phyloP scores from a whole-genome alignment of 805 yeast genomes.

The Candida coquimbonensis region DNA sequence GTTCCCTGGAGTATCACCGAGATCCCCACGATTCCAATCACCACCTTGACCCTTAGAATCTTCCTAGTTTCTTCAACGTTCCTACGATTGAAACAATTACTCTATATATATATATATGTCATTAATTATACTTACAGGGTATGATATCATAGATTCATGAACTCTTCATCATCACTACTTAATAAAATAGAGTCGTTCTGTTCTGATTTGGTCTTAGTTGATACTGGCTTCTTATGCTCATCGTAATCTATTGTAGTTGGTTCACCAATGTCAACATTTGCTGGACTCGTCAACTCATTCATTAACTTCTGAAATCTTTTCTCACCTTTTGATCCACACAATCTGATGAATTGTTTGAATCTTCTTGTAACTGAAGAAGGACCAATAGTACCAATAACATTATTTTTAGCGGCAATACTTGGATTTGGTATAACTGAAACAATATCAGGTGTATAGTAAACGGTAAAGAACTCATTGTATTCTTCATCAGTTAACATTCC shows the following conservation, averaged over 20 bases:
- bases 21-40: too few species aligned
- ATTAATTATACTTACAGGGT: not conserved
- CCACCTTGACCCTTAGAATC: too few species aligned
- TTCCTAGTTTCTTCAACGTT: too few species aligned
- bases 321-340: constrained; percentile 5
- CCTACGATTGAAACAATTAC: too few species aligned
- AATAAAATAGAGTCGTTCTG: not conserved
- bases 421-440: constrained; percentile 10
- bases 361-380: constrained; percentile 11
- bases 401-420: constrained; percentile 6
- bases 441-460: constrained; percentile 7
- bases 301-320: constrained; percentile 10
- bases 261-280: not conserved
- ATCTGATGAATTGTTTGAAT: constrained; percentile 8
- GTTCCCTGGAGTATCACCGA: too few species aligned
- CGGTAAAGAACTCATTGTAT: constrained; percentile 13
- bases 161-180: constrained; percentile 11
- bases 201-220: not conserved
- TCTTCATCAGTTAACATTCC: constrained; percentile 17
- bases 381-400: constrained; percentile 7
- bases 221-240: not conserved
- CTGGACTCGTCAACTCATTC: constrained; percentile 1
- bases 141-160: constrained; percentile 8
- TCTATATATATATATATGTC: too few species aligned
- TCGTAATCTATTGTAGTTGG: constrained; percentile 1